Evolutionary conservation across 2,329 filamentous ascomycete species (phyloP), one percentile per base, ranked within the genome.

Genomic region (Neonectria coccinea): DNA sequence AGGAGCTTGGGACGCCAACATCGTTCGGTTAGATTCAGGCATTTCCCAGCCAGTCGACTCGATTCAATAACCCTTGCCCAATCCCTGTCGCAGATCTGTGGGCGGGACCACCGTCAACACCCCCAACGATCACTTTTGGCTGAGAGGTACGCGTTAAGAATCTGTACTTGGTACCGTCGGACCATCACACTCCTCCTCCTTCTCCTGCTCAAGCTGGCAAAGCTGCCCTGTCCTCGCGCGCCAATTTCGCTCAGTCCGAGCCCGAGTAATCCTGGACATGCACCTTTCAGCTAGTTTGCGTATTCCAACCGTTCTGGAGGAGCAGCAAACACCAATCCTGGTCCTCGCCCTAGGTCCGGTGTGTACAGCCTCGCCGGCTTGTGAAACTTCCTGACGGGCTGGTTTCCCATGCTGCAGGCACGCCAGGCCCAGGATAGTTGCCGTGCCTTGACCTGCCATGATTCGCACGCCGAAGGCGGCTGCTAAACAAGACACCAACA

Each of bases 321-420:
- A 51, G 25, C 55, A 45, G 18, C 54, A 20, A 42, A 56, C 22
- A 56, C 18, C n/a, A 33, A 60, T 56, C 39, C 39, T 29, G 36
- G 47, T 58, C 39, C 33, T 59, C 36, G 53, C 61, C 47, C 47
- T 53, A 45, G 27, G 14, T 27, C 36, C 58, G 14, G 39, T 50
- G 56, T 41, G 56, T 27, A 55, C 61, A 66, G 51, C 60, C 67
- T 67, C 54, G 33, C 29, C 56, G 45, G 45, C 31, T 59, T 66
- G 70, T 74, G 59, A 66, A 72, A 74, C 70, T 66, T 10, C 45
- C 53, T 44, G 50, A 39, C 42, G 22, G 42, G 52, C 36, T 54
- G 36, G 58, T 59, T 51, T 47, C 54, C 54, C 57, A 65, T 66
- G 64, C 66, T 66, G 57, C 68, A 67, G 61, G 63, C 50, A 68